Conservation (phyloP, 2,329 filamentous ascomycete species). For the Myriosclerotinia curreyana region DNA sequence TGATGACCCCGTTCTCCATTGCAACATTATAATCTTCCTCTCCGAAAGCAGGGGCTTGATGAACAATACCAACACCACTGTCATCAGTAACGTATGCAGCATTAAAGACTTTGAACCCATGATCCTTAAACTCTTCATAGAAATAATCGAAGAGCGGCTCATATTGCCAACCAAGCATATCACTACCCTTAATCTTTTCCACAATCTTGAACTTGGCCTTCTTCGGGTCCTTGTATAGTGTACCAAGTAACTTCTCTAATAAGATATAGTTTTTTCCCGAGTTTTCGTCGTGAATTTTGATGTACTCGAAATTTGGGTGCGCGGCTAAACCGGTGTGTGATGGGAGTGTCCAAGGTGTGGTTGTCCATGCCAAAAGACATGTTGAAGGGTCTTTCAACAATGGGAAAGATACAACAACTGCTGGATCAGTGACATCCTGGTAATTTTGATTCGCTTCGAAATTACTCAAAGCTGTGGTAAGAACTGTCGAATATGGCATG, state of each 20-base stretch:
- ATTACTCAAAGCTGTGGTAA: constrained; percentile 87
- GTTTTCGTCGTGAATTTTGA: constrained; percentile 80
- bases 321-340: constrained; percentile 75
- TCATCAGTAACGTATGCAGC: constrained; percentile 85
- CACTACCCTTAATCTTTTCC: constrained; percentile 74
- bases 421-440: constrained; percentile 87
- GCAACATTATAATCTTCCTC: constrained; percentile 93
- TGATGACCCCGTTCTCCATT: constrained; percentile 72
- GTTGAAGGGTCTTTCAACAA: constrained; percentile 74
- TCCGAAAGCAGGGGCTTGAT: constrained; percentile 90
- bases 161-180: constrained; percentile 81
- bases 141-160: constrained; percentile 88
- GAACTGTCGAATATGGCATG: constrained; percentile 91
- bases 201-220: constrained; percentile 89
- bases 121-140: constrained; percentile 81
- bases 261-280: constrained; percentile 82
- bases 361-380: constrained; percentile 57
- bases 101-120: constrained; percentile 77
- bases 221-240: constrained; percentile 91
- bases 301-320: constrained; percentile 80
- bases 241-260: constrained; percentile 74
- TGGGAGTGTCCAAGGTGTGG: constrained; percentile 69
- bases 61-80: constrained; percentile 89
- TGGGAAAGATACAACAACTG: constrained; percentile 84
- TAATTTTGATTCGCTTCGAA: constrained; percentile 96